A percentile compares a stretch with the other conserved stretches of the same genome.
These are phyloP conservation scores for Sugiyamaella americana DNA, from an alignment of 805 yeast species.

Conservation along the genomic window DNA sequence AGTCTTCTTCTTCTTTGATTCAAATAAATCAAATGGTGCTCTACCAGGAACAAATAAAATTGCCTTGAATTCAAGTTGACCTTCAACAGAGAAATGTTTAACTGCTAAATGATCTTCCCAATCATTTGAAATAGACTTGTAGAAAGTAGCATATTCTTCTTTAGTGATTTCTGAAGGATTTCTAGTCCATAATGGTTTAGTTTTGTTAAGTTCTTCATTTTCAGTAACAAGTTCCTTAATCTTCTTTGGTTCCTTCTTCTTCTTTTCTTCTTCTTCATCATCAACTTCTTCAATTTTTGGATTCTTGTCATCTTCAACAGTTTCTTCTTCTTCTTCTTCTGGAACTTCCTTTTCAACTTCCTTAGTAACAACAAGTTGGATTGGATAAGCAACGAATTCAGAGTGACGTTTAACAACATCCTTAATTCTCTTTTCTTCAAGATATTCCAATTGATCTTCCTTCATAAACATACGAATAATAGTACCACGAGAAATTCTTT, in stretches of 20 bases:
- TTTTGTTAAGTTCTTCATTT: conserved; percentile 96
- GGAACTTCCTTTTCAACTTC: conserved; percentile 98
- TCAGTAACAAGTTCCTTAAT: conserved; percentile 90
- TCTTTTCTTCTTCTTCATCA: conserved; percentile 62
- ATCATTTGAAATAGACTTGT: conserved; percentile 98
- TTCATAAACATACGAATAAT: conserved; percentile 91
- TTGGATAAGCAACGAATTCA: conserved; percentile 98
- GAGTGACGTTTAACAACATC: conserved; percentile 99
- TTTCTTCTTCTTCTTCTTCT: conserved; percentile 57
- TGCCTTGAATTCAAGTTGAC: conserved; percentile 99
- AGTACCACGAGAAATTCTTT: conserved; percentile 91
- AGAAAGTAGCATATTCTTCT: conserved; percentile 98
- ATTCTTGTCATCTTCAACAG: conserved; percentile 55
- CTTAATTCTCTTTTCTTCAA: conserved; percentile 99
- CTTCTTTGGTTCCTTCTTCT: conserved; percentile 77
- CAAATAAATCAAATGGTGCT: conserved; percentile 98
- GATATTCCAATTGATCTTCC: conserved; percentile 98
- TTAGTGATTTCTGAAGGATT: conserved; percentile 95
- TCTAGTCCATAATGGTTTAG: conserved; percentile 99
- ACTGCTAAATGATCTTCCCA: conserved; percentile 99
- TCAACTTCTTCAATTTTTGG: conserved; percentile 72
- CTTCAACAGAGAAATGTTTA: conserved; percentile 99
- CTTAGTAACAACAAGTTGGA: conserved; percentile 95
- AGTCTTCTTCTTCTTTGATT: conserved; percentile 97
- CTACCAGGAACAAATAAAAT: conserved; percentile 96